phyloP scores from a whole-genome alignment of 331 rosid species.

The Spiraea crenata region DNA sequence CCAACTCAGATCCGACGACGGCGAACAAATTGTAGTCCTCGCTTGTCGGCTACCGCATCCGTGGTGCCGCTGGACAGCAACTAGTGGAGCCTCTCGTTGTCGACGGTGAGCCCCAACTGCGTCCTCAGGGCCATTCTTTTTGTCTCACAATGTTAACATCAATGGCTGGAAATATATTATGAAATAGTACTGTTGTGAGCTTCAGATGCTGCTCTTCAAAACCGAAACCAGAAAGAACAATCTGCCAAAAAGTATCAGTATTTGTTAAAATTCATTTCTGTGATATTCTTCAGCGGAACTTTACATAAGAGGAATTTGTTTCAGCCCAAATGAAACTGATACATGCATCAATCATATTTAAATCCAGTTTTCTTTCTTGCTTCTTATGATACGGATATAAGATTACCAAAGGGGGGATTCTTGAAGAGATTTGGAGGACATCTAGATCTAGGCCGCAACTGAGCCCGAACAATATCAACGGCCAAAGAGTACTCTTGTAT shows the following conservation, averaged over 20 bases:
- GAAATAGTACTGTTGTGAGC: slow-evolving; percentile 81
- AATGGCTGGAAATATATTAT: slow-evolving; percentile 91
- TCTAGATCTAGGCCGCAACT: slow-evolving; percentile 73
- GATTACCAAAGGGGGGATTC: slow-evolving; percentile 82
- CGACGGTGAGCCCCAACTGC: too few species aligned
- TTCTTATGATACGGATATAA: neutral
- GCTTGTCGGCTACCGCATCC: too few species aligned
- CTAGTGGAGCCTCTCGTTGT: too few species aligned
- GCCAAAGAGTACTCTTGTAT: slow-evolving; percentile 76
- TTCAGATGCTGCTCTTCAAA: slow-evolving; percentile 65
- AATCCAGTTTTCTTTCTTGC: neutral
- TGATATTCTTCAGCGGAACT: neutral
- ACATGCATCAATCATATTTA: neutral
- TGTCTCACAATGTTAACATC: slow-evolving; percentile 95
- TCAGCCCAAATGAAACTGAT: neutral
- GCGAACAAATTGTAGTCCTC: too few species aligned
- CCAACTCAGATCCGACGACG: too few species aligned
- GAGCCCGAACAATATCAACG: slow-evolving; percentile 68
- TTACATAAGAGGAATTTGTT: neutral
- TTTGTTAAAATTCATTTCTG: neutral
- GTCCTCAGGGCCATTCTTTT: too few species aligned
- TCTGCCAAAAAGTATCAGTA: slow-evolving; percentile 42
- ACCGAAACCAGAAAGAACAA: slow-evolving; percentile 91
- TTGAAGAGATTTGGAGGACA: slow-evolving; percentile 88
- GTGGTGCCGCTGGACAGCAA: too few species aligned